Base-by-base conservation (phyloP, 1,284 basidiomycete species). In the Ustilago bromivora region DNA sequence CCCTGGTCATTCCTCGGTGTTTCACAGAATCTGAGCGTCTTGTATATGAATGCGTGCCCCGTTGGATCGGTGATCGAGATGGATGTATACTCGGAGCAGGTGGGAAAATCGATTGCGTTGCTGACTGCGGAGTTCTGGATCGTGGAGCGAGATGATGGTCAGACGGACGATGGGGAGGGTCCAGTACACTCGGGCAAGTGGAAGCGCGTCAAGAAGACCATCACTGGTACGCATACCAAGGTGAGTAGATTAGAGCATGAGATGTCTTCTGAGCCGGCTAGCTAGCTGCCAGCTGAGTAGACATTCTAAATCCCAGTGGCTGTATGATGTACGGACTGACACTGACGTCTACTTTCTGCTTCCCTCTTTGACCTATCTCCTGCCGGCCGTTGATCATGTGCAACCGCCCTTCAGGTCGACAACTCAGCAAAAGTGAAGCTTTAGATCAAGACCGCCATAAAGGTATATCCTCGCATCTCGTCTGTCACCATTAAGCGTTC, bases 1-100 rank as follows among this genome's bases (percentile, higher is more conserved):
- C 82, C 82, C 0, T 85, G 84, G 84, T 66, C 74, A 36, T 76
- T 78, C 70, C 72, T 83, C n/a, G 84, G 84, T 54, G 82, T 85
- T 12, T 80, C 82, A 52, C 80, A 83, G 49, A 79, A 80, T 55
- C 70, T 85, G 53, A 77, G 66, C n/a, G 73, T 83, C 17, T 57
- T 83, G 41, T 85, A 84, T 54, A 70, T 83, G 31, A 75, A 76
- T 23, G 81, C 82, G 9, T 73, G 72, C 13, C 77, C 71, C n/a
- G 60, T 85, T 13, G 77, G 65, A 55, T 57, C 49, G 12, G 83
- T 80, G 64, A 69, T 85, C 47, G 84, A 85, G 61, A 77, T 85
- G 57, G 81, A 80, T 47, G 61, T 71, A 38, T 72, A 68, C 34
- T 61, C 72, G 23, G 64, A 78, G 12, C 68, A 66, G 23, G 67